These are phyloP conservation scores for Diaporthe destruens DNA, from an alignment of 2,329 filamentous ascomycete genomes.

Conservation along the genomic window DNA sequence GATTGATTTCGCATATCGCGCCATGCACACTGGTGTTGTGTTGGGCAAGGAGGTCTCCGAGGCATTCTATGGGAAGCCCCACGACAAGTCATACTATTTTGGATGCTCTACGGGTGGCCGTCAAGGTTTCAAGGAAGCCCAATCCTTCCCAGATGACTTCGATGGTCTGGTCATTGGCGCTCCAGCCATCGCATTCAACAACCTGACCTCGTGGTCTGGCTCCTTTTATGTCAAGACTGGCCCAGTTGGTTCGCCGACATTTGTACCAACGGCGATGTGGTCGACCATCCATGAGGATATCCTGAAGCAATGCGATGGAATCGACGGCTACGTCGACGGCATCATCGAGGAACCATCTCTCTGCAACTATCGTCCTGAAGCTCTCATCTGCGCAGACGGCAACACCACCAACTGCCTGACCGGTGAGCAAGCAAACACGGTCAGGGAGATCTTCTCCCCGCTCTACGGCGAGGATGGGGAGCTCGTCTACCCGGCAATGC, in stretches of 20 bases:
- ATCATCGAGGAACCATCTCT: constrained; percentile 61
- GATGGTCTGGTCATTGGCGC: constrained; percentile 67
- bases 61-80: constrained; percentile 59
- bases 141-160: constrained; percentile 67
- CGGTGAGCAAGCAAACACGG: constrained; percentile 47
- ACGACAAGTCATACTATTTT: constrained; percentile 64
- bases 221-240: constrained; percentile 61
- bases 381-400: constrained; percentile 45
- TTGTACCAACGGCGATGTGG: constrained; percentile 52
- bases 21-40: constrained; percentile 62
- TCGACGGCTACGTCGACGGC: constrained; percentile 62
- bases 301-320: constrained; percentile 62
- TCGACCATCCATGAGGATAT: constrained; percentile 58
- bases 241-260: constrained; percentile 54
- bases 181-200: constrained; percentile 64
- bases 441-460: constrained; percentile 36
- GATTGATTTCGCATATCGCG: constrained; percentile 54
- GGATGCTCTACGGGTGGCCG: constrained; percentile 71
- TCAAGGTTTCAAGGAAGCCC: constrained; percentile 67
- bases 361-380: constrained; percentile 57
- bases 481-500: constrained; percentile 63
- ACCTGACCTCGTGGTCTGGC: constrained; percentile 58
- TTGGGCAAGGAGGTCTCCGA: constrained; percentile 61
- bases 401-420: constrained; percentile 51
- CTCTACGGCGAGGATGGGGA: constrained; percentile 54